Percentiles rank a stretch among this genome's conserved stretches.
phyloP scores from a whole-genome alignment of 202 grass and related monocot genomes.

The Schoenoplectus triqueter region DNA sequence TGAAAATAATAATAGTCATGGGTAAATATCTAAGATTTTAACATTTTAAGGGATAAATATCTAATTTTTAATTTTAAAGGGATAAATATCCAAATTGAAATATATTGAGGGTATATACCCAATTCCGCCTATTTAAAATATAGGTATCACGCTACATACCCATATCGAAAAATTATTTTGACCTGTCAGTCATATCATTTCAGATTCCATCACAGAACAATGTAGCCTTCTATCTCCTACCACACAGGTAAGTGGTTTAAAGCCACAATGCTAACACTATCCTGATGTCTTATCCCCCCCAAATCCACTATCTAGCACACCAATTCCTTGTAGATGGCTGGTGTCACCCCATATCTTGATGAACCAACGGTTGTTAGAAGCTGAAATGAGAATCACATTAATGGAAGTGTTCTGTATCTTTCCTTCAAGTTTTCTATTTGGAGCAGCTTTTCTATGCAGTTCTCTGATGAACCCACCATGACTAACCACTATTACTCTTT shows the following conservation, averaged over 20 bases:
- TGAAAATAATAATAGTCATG: too few species aligned
- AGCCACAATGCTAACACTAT: slow-evolving; percentile 2
- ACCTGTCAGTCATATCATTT: not conserved
- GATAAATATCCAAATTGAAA: too few species aligned
- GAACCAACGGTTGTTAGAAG: slow-evolving; percentile 55
- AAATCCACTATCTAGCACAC: slow-evolving; percentile 63
- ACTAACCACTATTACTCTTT: slow-evolving; percentile 79
- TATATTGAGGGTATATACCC: too few species aligned
- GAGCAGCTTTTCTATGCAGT: slow-evolving; percentile 58
- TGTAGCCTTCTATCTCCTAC: not conserved
- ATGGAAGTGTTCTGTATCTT: slow-evolving; percentile 78
- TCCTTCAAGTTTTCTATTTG: slow-evolving; percentile 41
- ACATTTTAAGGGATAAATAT: too few species aligned
- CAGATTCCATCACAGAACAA: not conserved
- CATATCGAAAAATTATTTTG: not conserved
- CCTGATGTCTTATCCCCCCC: slow-evolving; percentile 57
- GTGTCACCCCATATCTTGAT: slow-evolving; percentile 71
- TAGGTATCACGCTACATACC: not conserved
- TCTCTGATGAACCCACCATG: slow-evolving; percentile 81
- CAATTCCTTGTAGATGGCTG: slow-evolving; percentile 63
- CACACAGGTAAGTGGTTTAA: not conserved
- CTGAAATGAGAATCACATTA: slow-evolving; percentile 67
- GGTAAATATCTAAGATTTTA: too few species aligned
- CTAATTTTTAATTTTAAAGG: too few species aligned
- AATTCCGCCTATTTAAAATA: not conserved